phyloP scores from a whole-genome alignment of 768 basidiomycete species.

The Suillus fuscotomentosus region DNA sequence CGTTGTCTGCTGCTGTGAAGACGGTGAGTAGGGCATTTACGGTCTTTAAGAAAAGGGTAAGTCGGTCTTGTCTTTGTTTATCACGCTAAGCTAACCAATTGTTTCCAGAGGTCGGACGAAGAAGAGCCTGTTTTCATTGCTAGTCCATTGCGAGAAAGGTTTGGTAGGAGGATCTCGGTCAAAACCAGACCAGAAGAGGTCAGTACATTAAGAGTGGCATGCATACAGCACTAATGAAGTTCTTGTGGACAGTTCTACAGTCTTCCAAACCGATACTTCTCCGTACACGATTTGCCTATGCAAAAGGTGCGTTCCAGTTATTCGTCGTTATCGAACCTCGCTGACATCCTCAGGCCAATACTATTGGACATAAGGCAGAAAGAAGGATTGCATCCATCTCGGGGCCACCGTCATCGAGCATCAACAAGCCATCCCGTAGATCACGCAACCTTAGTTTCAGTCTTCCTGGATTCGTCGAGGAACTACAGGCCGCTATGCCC shows the following conservation, averaged over 20 bases:
- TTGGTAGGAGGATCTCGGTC: constrained; percentile 27
- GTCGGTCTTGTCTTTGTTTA: not conserved
- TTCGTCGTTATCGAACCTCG: not conserved
- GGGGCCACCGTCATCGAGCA: constrained; percentile 14
- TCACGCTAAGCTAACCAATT: not conserved
- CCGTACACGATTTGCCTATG: constrained; percentile 20
- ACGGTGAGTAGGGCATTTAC: constrained; percentile 21
- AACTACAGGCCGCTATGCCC: not conserved
- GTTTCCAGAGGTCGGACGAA: constrained; percentile 21
- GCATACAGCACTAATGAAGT: not conserved
- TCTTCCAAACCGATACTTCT: constrained; percentile 29
- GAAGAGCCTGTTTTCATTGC: constrained; percentile 21
- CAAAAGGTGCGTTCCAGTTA: constrained; percentile 13
- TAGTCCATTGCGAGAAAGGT: constrained; percentile 28
- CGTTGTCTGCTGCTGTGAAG: constrained; percentile 19
- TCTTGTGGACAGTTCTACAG: constrained; percentile 23
- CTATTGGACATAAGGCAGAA: constrained; percentile 20
- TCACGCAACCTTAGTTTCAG: constrained; percentile 9
- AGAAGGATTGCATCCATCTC: constrained; percentile 19
- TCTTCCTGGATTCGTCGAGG: constrained; percentile 15
- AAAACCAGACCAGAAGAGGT: constrained; percentile 26
- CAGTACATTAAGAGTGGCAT: constrained; percentile 6
- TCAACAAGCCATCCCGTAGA: constrained; percentile 7
- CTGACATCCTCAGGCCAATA: constrained; percentile 1
- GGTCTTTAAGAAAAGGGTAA: constrained; percentile 26